Evolutionary conservation across 1,284 basidiomycete species (phyloP), one percentile per base, ranked within the genome.

Genomic region (Microstroma glucosiphilum): DNA sequence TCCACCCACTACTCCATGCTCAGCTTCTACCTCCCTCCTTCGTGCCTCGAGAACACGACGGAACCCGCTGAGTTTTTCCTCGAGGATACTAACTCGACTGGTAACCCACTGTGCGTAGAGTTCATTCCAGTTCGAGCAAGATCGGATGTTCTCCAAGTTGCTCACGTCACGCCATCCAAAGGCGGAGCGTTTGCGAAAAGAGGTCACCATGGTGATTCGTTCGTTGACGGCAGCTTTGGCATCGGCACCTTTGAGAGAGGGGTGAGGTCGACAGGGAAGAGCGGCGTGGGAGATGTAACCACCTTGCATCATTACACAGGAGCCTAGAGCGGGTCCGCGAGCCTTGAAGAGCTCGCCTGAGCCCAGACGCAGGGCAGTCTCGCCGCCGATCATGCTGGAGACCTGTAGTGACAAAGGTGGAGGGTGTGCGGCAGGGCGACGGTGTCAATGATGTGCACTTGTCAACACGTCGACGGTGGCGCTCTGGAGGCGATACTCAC

Each of bases 121-220:
- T 43, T 65, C 56, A 26, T 59, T 58, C 56, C 43, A 58, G 56
- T 62, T 53, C 26, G 56, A 59, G 42, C 57, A 63, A 8, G 67
- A 46, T 65, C 59, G 19, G 58, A 76, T 75, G 4, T 68, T 76
- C 19, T 30, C 55, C n/a, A 76, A 57, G 15, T 69, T 63, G 0
- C 71, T 69, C 12, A 66, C 67, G 55, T 76, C 74, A 19, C 57
- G 42, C 15, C 66, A 21, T 3, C 46, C 46, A 43, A 63, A 58
- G 2, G 70, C 62, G 42, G 72, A 64, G 23, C 63, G 62, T 2
- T 71, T 71, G 11, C 73, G 65, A 62, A 72, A 73, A 19, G 64
- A 67, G n/a, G 74, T 75, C 9, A 76, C 74, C 69, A 71, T 71
- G 4, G 73, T 75, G 61, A 74, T 72, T 23, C 72, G 63, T 58